These are phyloP conservation scores for Blastobotrys aristatus DNA, from an alignment of 1,139 yeast species.

Conservation along the genomic window DNA sequence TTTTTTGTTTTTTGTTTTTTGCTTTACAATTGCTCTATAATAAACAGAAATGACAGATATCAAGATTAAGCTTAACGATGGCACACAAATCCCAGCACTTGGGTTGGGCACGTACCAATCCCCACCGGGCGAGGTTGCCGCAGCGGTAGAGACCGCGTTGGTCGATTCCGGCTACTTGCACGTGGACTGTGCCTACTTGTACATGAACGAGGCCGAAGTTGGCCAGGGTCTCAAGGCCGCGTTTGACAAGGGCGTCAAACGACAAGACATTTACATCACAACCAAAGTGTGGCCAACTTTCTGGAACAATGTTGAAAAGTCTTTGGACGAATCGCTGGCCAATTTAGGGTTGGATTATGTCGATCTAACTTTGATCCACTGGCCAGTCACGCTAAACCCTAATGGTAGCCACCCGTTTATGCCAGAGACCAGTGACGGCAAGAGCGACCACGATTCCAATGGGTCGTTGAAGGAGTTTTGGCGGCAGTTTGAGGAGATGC, in stretches of 20 bases:
- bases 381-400: conserved; percentile 49
- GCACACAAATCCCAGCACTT: conserved; percentile 45
- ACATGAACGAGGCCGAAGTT: conserved; percentile 50
- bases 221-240: conserved; percentile 59
- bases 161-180: conserved; percentile 45
- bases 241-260: conserved; percentile 41
- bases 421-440: conserved; percentile 36
- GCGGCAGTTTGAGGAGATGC: conserved; percentile 58
- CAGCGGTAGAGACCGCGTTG: conserved; percentile 45
- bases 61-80: conserved; percentile 31
- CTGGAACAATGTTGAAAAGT: conserved; percentile 51
- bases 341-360: conserved; percentile 71
- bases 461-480: conserved; percentile 35
- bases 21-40: too few species aligned
- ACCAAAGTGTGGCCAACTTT: conserved; percentile 47
- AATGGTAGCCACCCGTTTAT: conserved; percentile 33
- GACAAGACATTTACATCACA: conserved; percentile 51
- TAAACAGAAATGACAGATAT: too few species aligned
- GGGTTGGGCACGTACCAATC: conserved; percentile 58
- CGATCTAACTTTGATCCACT: conserved; percentile 77
- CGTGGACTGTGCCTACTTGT: conserved; percentile 56
- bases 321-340: conserved; percentile 56
- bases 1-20: too few species aligned
- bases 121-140: conserved; percentile 39
- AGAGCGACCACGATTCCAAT: conserved; percentile 40